Percentiles rank a stretch among this genome's conserved stretches.
phyloP scores from a whole-genome alignment of 805 yeast species.

The Kodamaea sagamina region DNA sequence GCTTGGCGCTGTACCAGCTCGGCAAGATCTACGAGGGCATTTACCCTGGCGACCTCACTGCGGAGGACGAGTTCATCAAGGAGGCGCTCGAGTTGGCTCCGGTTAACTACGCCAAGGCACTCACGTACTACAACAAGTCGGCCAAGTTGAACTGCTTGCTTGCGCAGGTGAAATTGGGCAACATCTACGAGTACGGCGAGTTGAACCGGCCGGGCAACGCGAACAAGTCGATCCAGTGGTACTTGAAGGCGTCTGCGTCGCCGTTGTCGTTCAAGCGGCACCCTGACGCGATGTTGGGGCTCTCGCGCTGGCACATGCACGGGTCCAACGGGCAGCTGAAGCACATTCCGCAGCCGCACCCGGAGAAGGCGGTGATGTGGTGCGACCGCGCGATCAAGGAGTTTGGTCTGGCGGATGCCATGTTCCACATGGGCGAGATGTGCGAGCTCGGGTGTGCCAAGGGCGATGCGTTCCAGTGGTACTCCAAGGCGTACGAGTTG shows the following conservation, averaged over 20 bases:
- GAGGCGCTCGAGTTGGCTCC: conserved; percentile 40
- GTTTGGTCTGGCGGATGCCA: conserved; percentile 41
- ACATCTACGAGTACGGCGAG: conserved; percentile 46
- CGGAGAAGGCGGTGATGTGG: conserved; percentile 43
- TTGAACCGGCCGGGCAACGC: conserved; percentile 41
- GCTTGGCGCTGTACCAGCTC: conserved; percentile 42
- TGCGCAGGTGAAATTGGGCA: conserved; percentile 44
- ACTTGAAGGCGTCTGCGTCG: conserved; percentile 41
- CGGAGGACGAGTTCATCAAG: conserved; percentile 38
- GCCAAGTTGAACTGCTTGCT: conserved; percentile 42
- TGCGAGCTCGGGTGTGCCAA: conserved; percentile 37
- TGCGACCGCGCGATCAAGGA: conserved; percentile 45
- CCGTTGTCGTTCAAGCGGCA: conserved; percentile 42
- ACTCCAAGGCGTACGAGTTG: conserved; percentile 33
- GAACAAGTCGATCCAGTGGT: conserved; percentile 48
- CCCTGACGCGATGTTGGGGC: conserved; percentile 49
- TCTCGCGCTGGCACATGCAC: conserved; percentile 41
- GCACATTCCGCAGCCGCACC: conserved; percentile 38
- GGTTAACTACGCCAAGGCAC: conserved; percentile 44
- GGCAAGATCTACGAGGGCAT: conserved; percentile 47
- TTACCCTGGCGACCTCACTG: conserved; percentile 43
- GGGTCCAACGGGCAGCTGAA: conserved; percentile 38
- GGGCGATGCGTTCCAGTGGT: conserved; percentile 35
- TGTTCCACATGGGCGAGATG: conserved; percentile 39
- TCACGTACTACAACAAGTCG: conserved; percentile 43